These are phyloP conservation scores for Annona cherimola DNA, from an alignment of 164 flowering plant genomes.

Conservation along the genomic window DNA sequence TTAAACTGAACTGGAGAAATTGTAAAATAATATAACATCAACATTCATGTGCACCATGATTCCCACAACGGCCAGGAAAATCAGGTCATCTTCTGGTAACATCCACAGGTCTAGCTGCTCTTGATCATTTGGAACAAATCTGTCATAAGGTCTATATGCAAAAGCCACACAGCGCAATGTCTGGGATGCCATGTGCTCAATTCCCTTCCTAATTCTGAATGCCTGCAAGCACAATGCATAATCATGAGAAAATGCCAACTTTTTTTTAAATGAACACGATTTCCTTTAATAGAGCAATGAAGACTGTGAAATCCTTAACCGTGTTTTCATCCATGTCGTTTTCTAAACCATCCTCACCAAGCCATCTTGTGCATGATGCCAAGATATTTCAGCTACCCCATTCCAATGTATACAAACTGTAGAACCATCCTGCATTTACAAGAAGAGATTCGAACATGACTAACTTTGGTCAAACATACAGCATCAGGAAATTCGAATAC, in stretches of 20 bases:
- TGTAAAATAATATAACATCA: neutral
- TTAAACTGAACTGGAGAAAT: too few relatives aligned
- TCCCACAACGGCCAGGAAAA: conserved; percentile 82
- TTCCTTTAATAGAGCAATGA: neutral
- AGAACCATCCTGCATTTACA: conserved; percentile 50
- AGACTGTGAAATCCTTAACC: conserved; percentile 32
- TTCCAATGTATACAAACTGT: conserved; percentile 86
- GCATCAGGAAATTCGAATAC: too few relatives aligned
- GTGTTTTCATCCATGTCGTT: conserved; percentile 47
- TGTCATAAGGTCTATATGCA: conserved; percentile 58
- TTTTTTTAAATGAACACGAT: neutral
- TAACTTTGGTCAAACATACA: too few relatives aligned
- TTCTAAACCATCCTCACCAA: conserved; percentile 40
- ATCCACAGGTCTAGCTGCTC: conserved; percentile 56
- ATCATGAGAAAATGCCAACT: neutral
- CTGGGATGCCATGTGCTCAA: neutral
- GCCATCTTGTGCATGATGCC: conserved; percentile 49
- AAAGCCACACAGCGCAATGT: conserved; percentile 80
- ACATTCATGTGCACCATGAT: conserved; percentile 52
- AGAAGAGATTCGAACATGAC: neutral
- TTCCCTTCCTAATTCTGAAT: neutral
- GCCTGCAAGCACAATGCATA: neutral
- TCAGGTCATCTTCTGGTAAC: conserved; percentile 76
- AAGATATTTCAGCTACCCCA: conserved; percentile 93
- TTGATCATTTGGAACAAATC: conserved; percentile 61